Evolutionary conservation across 2,329 filamentous ascomycete genomes (phyloP), one percentile per base, ranked within the genome.

Genomic region (Clonostachys solani): DNA sequence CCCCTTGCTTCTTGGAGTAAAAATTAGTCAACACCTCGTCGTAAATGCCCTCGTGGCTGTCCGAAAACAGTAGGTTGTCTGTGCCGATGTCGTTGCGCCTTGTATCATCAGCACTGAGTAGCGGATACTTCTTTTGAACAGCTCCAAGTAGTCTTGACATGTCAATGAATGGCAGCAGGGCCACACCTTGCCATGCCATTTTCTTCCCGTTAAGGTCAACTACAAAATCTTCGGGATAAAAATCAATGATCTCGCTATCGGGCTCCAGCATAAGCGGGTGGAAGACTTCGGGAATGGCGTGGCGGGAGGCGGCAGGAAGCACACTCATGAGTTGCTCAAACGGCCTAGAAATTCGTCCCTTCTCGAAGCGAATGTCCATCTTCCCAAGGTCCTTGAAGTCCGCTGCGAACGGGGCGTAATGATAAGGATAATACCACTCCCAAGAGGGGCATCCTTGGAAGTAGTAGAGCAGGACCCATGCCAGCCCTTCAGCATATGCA

Each of bases 311-410:
- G 5, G 94, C 92, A 15, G 94, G 94, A 60, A 99, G 78, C 44
- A 99, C 94, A 58, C 94, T 95, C 94, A 99, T 99, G 44, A 99
- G 75, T 66, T 99, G 94, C 68, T 99, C 94, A 61, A 96, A 99
- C 0, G 94, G 95, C 55, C 78, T 87, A 56, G 96, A 96, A 5
- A 90, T 88, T 43, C 77, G 82, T 12, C 92, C 92, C 65, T 92
- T 89, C 49, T 89, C 80, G 56, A 99, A 99, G 16, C 78, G 73
- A 54, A 96, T 81, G 33, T 87, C 77, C 75, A 96, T 83, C 55
- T 90, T 84, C 45, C 77, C 81, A 42, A 99, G 76, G 47, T 92
- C 85, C 49, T 87, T 85, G 65, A 99, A 99, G 65, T 99, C 94
- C 45, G 91, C 88, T 3, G 94, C 94, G 63, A 99, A 99, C 5